Evolutionary conservation across 352 stramenopile genomes (phyloP).

Genomic region (Lagenidium giganteum): DNA sequence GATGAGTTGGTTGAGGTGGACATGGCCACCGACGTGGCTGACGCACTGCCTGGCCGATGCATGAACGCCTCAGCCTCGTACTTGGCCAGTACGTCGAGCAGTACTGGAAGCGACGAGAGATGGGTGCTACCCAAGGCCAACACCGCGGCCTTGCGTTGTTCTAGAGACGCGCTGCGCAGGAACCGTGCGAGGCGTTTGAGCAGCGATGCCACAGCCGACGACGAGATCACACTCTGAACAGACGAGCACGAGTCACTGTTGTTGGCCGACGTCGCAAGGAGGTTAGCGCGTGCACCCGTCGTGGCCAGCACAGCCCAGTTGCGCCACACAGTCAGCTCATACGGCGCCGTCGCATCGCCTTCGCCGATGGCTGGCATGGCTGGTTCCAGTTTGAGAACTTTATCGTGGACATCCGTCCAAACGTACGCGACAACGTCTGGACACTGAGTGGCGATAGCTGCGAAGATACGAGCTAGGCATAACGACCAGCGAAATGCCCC

Average conservation of each 20-base stretch:
- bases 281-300: neutral
- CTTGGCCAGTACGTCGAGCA: slow-evolving; percentile 35
- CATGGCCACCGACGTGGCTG: neutral
- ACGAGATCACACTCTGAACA: slow-evolving; percentile 15
- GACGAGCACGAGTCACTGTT: neutral
- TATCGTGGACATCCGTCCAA: slow-evolving; percentile 59
- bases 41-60: neutral
- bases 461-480: slow-evolving; percentile 36
- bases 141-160: slow-evolving; percentile 38
- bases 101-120: slow-evolving; percentile 12
- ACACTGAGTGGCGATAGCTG: slow-evolving; percentile 22
- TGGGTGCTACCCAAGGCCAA: slow-evolving; percentile 29
- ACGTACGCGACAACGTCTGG: slow-evolving; percentile 60
- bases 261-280: neutral
- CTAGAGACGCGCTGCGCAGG: slow-evolving; percentile 29
- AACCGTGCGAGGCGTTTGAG: slow-evolving; percentile 36
- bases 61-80: slow-evolving; percentile 38
- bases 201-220: slow-evolving; percentile 19
- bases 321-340: too few relatives aligned
- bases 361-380: slow-evolving; percentile 22
- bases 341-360: neutral
- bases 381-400: slow-evolving; percentile 55
- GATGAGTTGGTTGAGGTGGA: too few relatives aligned
- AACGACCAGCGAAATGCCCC: slow-evolving; percentile 59
- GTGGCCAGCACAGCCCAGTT: too few relatives aligned